Evolutionary conservation across 495 filamentous ascomycete species (phyloP), one percentile per base, ranked within the genome.

Genomic region (Talaromyces trachyspermus): DNA sequence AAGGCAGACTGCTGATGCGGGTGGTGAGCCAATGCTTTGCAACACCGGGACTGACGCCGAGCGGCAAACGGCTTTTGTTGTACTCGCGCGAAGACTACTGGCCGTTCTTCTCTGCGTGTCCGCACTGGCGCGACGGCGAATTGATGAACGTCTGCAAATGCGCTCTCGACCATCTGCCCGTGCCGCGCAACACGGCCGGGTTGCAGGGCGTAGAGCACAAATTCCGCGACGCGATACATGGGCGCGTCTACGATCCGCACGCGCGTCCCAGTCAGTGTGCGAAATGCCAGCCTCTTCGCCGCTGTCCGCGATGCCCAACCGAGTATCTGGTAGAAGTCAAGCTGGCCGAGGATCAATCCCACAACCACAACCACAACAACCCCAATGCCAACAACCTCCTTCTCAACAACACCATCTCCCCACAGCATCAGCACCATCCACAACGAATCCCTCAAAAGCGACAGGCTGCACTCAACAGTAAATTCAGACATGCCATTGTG

Each of bases 311-410:
- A 43, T 82, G 78, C 64, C 76, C 78, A 7, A 70, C 73, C 0
- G 78, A 82, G 54, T 82, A 82, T 50, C 60, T 80, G 20, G 61
- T 79, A 46, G 77, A 82, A 54, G 50, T 80, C 8, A 76, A 74
- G 26, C 56, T 80, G 33, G 59, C 68, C 2, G 77, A 80, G 55
- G 75, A 82, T 49, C 62, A 53, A 27, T 49, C 53, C n/a, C n/a
- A n/a, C n/a, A n/a, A n/a, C n/a, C n/a, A n/a, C n/a, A n/a, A n/a
- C n/a, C n/a, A n/a, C n/a, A n/a, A n/a, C n/a, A n/a, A n/a, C n/a
- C n/a, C n/a, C n/a, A n/a, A n/a, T n/a, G n/a, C n/a, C n/a, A 18
- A 44, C 53, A 26, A 7, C 27, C 27, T 30, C 40, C 15, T 18
- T n/a, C n/a, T 26, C 40, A 43, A 6, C 6, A 30, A 6, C 27